These are phyloP conservation scores for Dryas drummondii DNA, from an alignment of 306 rosid species.

Conservation along the genomic window DNA sequence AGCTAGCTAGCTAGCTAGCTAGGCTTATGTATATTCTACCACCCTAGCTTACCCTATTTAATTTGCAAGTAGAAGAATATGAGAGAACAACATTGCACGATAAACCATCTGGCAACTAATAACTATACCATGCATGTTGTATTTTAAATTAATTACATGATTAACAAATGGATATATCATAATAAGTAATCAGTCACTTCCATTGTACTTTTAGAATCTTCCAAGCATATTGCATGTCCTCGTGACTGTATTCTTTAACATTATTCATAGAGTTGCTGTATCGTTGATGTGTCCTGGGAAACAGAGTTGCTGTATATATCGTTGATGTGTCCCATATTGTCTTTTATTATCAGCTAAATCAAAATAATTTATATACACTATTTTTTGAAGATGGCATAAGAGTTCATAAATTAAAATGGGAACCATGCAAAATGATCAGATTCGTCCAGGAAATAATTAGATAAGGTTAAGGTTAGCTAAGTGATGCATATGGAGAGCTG, in stretches of 20 bases:
- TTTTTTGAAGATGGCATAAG: no score
- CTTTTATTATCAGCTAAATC: not conserved
- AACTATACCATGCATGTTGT: not conserved
- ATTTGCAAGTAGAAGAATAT: slow-evolving; percentile 5
- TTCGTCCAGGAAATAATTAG: no score
- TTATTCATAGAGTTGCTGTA: not conserved
- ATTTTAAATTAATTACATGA: not conserved
- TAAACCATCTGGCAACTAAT: not conserved
- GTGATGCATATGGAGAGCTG: no score
- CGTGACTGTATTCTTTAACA: not conserved
- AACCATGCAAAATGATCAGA: no score
- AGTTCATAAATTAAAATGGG: no score
- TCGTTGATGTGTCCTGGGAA: not conserved
- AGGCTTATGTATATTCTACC: not conserved
- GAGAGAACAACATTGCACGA: not conserved
- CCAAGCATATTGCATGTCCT: slow-evolving; percentile 19
- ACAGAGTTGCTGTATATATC: not conserved
- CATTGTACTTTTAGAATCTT: not conserved
- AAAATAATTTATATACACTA: no score
- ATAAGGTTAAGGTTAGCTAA: no score
- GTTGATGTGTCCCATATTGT: not conserved
- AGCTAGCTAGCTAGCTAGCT: not conserved
- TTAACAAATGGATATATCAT: not conserved
- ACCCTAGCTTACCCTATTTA: not conserved
- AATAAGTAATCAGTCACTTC: not conserved